Conservation (phyloP, 2,329 filamentous ascomycete genomes). For the Botrytis medusae region DNA sequence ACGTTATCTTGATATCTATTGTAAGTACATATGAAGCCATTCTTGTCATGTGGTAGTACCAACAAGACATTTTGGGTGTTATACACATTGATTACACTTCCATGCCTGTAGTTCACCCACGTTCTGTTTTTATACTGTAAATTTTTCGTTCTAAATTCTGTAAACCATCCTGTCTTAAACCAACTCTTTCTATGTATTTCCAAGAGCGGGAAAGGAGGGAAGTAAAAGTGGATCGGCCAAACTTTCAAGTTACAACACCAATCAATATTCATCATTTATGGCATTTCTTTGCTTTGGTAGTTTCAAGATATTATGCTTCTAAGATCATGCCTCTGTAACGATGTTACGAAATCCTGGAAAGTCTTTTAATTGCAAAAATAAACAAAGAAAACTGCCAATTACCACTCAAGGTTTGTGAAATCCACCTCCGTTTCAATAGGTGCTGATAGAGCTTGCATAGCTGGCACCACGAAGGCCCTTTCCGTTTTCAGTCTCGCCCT, state of each 20-base stretch:
- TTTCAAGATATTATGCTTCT: neutral
- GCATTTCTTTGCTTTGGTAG: neutral
- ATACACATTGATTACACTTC: neutral
- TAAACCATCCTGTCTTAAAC: neutral
- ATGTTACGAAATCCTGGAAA: neutral
- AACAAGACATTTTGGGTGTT: neutral
- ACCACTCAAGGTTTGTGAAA: constrained; percentile 37
- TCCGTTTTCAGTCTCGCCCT: constrained; percentile 46
- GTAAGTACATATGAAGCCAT: no score
- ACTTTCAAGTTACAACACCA: neutral
- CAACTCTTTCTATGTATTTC: neutral
- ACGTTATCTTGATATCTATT: neutral
- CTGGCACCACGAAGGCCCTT: constrained; percentile 43
- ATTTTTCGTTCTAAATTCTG: neutral
- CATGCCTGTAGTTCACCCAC: neutral
- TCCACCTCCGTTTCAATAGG: constrained; percentile 22
- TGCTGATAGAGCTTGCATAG: constrained; percentile 45
- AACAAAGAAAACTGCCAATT: neutral
- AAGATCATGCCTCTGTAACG: neutral
- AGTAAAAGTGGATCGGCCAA: no score
- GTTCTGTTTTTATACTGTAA: neutral
- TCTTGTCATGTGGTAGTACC: neutral
- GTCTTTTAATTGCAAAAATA: neutral
- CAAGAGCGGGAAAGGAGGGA: neutral
- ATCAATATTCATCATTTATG: neutral